Evolutionary conservation across 2,329 filamentous ascomycete genomes (phyloP).

Genomic region (Periconia sp.): DNA sequence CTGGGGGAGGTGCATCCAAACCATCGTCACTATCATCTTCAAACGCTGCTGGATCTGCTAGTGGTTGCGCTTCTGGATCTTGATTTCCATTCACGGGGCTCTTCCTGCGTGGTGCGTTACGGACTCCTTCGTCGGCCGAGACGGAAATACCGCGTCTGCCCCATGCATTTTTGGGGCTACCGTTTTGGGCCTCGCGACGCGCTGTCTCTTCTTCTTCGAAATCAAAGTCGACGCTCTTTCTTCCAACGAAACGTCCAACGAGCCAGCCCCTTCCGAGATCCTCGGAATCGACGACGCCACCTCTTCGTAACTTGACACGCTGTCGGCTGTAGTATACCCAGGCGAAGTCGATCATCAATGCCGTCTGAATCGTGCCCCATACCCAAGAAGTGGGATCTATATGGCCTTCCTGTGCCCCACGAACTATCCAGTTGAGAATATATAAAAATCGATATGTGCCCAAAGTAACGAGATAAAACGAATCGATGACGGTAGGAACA

Average conservation of each 20-base stretch:
- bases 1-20: slow-evolving; percentile 36
- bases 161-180: slow-evolving; percentile 52
- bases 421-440: slow-evolving; percentile 85
- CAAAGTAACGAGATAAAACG: slow-evolving; percentile 87
- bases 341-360: slow-evolving; percentile 88
- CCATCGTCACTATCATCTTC: slow-evolving; percentile 50
- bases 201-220: slow-evolving; percentile 64
- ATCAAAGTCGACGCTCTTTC: slow-evolving; percentile 51
- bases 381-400: slow-evolving; percentile 75
- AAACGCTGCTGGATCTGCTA: slow-evolving; percentile 51
- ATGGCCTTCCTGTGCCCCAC: slow-evolving; percentile 60
- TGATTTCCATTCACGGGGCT: slow-evolving; percentile 12
- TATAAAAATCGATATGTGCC: slow-evolving; percentile 89
- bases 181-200: slow-evolving; percentile 38
- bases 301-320: slow-evolving; percentile 86
- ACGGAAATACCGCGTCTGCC: slow-evolving; percentile 61
- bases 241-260: slow-evolving; percentile 74
- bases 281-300: slow-evolving; percentile 86
- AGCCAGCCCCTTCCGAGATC: slow-evolving; percentile 86
- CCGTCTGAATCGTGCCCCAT: slow-evolving; percentile 87
- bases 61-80: slow-evolving; percentile 39
- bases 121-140: slow-evolving; percentile 58
- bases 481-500: slow-evolving; percentile 93
- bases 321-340: slow-evolving; percentile 97
- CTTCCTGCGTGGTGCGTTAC: slow-evolving; percentile 32